Evolutionary conservation across 2,329 filamentous ascomycete species (phyloP).

Genomic region (Rutstroemia sp.): DNA sequence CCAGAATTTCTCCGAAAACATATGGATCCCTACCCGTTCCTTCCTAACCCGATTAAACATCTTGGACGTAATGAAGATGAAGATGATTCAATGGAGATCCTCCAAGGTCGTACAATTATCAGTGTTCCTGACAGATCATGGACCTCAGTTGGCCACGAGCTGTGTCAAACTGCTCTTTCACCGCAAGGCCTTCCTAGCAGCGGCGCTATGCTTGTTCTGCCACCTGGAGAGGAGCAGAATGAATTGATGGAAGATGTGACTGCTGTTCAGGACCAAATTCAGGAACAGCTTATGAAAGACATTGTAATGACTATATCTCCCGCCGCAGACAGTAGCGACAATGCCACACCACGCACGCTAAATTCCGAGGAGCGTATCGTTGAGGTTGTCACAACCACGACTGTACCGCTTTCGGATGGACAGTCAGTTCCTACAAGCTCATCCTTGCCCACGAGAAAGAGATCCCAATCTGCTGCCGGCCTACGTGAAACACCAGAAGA

Average conservation of each 20-base stretch:
- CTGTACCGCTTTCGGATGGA: constrained; percentile 18
- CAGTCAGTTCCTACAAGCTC: constrained; percentile 11
- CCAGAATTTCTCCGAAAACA: constrained; percentile 44
- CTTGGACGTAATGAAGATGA: not conserved
- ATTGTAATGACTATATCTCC: constrained; percentile 20
- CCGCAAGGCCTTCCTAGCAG: constrained; percentile 13
- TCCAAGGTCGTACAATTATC: constrained; percentile 13
- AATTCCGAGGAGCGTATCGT: constrained; percentile 16
- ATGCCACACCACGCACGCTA: constrained; percentile 12
- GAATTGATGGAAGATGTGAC: not conserved
- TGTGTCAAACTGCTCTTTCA: constrained; percentile 18
- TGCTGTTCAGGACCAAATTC: not conserved
- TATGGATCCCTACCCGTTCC: constrained; percentile 55
- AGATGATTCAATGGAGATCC: constrained; percentile 8
- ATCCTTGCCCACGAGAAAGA: constrained; percentile 41
- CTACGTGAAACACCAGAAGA: constrained; percentile 49
- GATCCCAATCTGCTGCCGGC: constrained; percentile 56
- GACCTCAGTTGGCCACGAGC: constrained; percentile 22
- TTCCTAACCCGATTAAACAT: constrained; percentile 44
- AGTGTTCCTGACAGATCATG: constrained; percentile 21
- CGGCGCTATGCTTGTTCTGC: constrained; percentile 19
- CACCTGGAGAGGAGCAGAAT: constrained; percentile 11
- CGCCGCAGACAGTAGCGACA: constrained; percentile 12
- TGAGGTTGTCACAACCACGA: constrained; percentile 19
- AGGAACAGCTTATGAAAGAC: constrained; percentile 25